phyloP scores from a whole-genome alignment of 345 rosid genomes.

The Citrus medica region DNA sequence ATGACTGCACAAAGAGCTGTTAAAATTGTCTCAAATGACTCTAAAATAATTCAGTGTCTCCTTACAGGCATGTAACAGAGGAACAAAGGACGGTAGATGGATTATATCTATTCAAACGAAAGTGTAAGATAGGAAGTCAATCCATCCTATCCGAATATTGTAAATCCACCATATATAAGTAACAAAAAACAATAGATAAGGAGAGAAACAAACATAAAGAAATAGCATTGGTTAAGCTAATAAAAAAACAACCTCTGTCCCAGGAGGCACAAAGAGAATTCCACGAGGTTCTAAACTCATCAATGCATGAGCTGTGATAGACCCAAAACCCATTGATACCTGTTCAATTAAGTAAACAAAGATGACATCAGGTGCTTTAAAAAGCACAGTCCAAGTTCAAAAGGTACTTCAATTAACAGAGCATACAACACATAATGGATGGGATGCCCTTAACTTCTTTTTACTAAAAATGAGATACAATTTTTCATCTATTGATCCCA shows the following conservation, averaged over 20 bases:
- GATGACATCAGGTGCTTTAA: not conserved
- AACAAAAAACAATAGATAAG: not conserved
- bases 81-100: not conserved
- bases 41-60: not conserved
- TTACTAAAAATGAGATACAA: not conserved
- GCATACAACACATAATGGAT: not conserved
- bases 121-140: not conserved
- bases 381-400: not conserved
- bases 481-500: not conserved
- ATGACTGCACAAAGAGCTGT: too few relatives aligned
- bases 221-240: not conserved
- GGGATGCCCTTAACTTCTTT: too few relatives aligned
- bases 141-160: not conserved
- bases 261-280: constrained; percentile 76
- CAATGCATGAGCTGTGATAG: constrained; percentile 79
- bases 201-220: constrained; percentile 4
- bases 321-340: constrained; percentile 95
- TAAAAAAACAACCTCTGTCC: constrained; percentile 65
- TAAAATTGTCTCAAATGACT: not conserved
- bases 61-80: not conserved
- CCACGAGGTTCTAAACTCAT: constrained; percentile 97
- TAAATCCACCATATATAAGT: not conserved
- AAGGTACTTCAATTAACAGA: not conserved
- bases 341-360: constrained; percentile 29
- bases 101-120: not conserved